Base-by-base conservation (phyloP, 2,329 filamentous ascomycete genomes). In the Stagonosporopsis chrysanthemi region DNA sequence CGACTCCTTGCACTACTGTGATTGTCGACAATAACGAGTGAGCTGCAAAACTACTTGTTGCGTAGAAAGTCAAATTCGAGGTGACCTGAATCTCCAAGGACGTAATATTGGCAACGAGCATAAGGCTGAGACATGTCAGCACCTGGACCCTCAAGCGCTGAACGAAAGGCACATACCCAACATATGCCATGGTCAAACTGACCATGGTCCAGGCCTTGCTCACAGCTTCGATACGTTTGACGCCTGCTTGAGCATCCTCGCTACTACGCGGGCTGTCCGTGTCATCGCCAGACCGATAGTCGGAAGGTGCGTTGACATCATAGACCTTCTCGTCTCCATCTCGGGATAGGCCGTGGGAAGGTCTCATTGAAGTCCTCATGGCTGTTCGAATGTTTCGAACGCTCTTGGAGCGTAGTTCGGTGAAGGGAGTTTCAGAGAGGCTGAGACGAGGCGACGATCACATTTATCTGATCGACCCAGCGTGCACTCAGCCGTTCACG, bases 21-120 rank as follows among this genome's bases (percentile, higher is more conserved):
- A 89, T 84, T 0, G 86, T 89, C 15, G 87, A 86, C 39, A 89
- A 80, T 31, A 90, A 79, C 12, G 87, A 88, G 69, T 90, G 88
- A 45, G 82, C 80, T 36, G 79, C 79, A 68, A 77, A 90, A 2
- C 83, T 80, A 56, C 86, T 89, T 1, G 88, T 90, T 28, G 89
- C 86, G 76, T 86, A 89, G 22, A 84, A 83, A 15, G 83, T 82
- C 44, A 90, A 77, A 8, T 85, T 83, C 49, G 81, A 82, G 2
- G 86, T 86, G 8, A 85, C 86, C 68, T 89, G 87, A 15, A 82
- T 82, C 71, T 89, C 87, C 17, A 90, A 79, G n/a, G 86, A 89
- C 6, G 86, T 88, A 45, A 84, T 83, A 65, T 86, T 88, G 19
- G 87, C 85, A 78, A 89, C 85, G 53, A 88, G 79, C 59, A 87